Evolutionary conservation across 768 basidiomycete species (phyloP).

Genomic region (Russula dissimulans): DNA sequence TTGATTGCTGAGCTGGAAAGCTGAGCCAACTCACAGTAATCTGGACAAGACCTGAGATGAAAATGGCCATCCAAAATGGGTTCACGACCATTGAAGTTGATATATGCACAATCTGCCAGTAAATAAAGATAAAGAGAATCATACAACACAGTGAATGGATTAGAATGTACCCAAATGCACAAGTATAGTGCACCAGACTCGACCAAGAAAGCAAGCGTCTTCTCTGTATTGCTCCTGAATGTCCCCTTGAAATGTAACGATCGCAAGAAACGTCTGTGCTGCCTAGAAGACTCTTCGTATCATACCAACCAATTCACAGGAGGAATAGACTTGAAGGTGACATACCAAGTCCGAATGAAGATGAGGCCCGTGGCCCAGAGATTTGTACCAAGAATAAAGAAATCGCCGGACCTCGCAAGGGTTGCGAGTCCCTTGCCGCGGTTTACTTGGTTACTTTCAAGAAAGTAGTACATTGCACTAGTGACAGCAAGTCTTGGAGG

Average conservation of each 20-base stretch:
- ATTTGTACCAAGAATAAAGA: neutral
- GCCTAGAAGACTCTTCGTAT: neutral
- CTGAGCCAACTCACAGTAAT: constrained; percentile 4
- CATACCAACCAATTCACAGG: neutral
- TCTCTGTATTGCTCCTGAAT: neutral
- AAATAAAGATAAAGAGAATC: neutral
- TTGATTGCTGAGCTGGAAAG: neutral
- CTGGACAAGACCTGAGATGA: constrained; percentile 1
- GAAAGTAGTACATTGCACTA: neutral
- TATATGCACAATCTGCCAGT: neutral
- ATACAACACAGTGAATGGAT: neutral
- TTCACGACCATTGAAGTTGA: neutral
- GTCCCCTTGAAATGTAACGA: neutral
- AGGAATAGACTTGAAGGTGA: neutral
- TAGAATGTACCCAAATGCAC: neutral
- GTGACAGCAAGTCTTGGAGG: neutral
- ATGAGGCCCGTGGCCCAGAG: constrained; percentile 10
- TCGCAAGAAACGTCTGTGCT: neutral
- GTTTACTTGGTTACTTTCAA: too few relatives aligned
- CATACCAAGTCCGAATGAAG: constrained; percentile 4
- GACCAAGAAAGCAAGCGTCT: too few relatives aligned
- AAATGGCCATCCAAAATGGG: neutral
- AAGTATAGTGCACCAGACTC: neutral
- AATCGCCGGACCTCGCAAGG: neutral
- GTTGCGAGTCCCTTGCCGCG: neutral